Base-by-base conservation (phyloP, 2,329 filamentous ascomycete genomes). In the Phialophora tarda region DNA sequence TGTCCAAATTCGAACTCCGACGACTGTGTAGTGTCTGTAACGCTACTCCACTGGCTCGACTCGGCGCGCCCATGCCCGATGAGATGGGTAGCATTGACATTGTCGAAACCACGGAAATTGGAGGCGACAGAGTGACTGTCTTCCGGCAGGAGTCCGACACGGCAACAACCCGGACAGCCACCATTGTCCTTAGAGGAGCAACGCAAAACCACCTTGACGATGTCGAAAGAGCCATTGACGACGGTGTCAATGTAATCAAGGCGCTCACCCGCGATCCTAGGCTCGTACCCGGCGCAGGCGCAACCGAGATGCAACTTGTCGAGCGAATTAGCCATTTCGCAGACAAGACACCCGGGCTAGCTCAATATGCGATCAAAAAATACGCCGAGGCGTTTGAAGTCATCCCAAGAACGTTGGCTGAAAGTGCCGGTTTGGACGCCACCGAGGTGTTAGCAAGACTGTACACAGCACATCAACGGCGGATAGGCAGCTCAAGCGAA, bases 201-300 rank as follows among this genome's bases (percentile, higher is more conserved):
- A 99, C 95, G 4, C 94, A 98, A 81, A 99, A 99, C 83, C 92
- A 98, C 79, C 88, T 99, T 26, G 95, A 99, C 76, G 95, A 99
- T 74, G 87, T 99, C 41, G 95, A 99, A 85, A 90, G 95, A 71
- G 95, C 95, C 59, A 93, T 99, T 64, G 95, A 99, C 74, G 95
- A 99, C 73, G 95, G 95, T 71, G 95, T 99, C 78, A 99, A 98
- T 76, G 96, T 96, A 60, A 91, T 99, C 79, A 99, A 99, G 84
- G 95, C 95, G 71, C 96, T 99, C 78, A 98, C 95, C 69, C 91
- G 91, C 78, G 96, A 99, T 77, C 84, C 94, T 6, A 87, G 93
- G 70, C 85, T 99, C 65, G 93, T 99, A 0, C 93, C 95, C 44
- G 95, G 95, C 71, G 95, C 95, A 32, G 96, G 95, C 74, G 94